Evolutionary conservation across 192 early-diverging fungal species (phyloP), one percentile per base, ranked within the genome.

Genomic region (Rhizophlyctis rosea): DNA sequence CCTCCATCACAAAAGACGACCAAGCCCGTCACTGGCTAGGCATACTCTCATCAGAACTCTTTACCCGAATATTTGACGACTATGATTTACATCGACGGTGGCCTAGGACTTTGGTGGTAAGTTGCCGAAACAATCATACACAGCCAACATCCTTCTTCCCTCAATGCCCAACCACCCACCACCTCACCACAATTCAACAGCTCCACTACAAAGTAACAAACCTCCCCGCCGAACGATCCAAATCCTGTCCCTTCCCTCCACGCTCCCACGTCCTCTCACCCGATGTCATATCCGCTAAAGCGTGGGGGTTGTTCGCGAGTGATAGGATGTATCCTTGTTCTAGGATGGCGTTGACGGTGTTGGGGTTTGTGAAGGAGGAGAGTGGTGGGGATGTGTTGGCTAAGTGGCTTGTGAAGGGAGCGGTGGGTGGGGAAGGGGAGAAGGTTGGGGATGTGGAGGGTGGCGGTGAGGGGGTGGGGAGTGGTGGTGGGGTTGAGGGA

Each of bases 1-100:
- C 75, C 11, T 60, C 71, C 24, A 18, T 82, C 25, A 63, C 34
- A 2, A 61, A 30, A 13, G 24, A 50, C 23, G 24, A 58, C 5
- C 65, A 78, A 24, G 35, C 81, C 24, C 53, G 61, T 47, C 69
- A 60, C 21, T 88, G 87, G 87, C 48, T 81, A 11, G 68, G 54
- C 21, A 76, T 86, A 29, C 57, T 88, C 9, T 64, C 71, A 7
- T 21, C 61, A 24, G 87, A 88, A 61, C 58, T 86, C 21, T 82
- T 69, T 47, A 68, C 66, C 3, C 62, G 86, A 5, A 60, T 87
- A 2, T 47, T 62, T 28, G 72, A 77, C 34, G 81, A 87, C 32
- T 69, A 59, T 59, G 82, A 84, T n/a, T 52, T 66, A 1, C 47
- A 79, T 54, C 25, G 32, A 18, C 39, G 82, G 51, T 86, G 81